Percentiles rank a stretch among this genome's conserved stretches.
Evolutionary conservation across 768 basidiomycete species (phyloP).

Genomic region (Piloderma croceum): DNA sequence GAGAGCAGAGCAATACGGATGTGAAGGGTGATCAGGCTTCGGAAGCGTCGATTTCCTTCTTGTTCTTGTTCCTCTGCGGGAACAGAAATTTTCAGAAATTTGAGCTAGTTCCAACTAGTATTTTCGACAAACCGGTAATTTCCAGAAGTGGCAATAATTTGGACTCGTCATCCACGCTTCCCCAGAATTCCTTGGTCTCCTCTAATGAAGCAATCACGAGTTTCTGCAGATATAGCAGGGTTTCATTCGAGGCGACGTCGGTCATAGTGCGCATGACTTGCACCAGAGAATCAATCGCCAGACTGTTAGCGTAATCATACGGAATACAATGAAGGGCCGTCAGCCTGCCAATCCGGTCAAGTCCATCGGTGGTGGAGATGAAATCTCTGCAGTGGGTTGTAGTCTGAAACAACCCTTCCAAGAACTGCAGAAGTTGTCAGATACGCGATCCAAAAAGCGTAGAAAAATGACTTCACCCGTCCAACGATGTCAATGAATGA

Average conservation of each 20-base stretch:
- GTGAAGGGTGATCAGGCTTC: constrained; percentile 67
- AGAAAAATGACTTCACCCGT: constrained; percentile 44
- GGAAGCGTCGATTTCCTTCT: constrained; percentile 59
- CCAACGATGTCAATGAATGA: constrained; percentile 76
- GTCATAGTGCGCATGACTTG: constrained; percentile 86
- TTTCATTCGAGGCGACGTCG: constrained; percentile 76
- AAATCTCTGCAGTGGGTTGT: constrained; percentile 87
- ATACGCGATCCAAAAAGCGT: constrained; percentile 1
- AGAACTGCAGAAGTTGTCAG: constrained; percentile 49
- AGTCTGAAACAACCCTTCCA: constrained; percentile 94
- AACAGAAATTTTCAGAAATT: constrained; percentile 8
- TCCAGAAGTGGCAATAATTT: constrained; percentile 65
- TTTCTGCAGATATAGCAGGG: constrained; percentile 62
- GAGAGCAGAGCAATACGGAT: constrained; percentile 78
- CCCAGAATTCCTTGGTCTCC: constrained; percentile 72
- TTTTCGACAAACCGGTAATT: constrained; percentile 33
- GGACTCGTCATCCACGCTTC: constrained; percentile 43
- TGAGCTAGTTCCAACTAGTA: constrained; percentile 3
- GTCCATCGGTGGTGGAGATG: constrained; percentile 64
- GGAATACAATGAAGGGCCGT: constrained; percentile 84
- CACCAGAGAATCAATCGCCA: constrained; percentile 81
- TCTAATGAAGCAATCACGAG: constrained; percentile 66
- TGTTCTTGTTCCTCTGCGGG: constrained; percentile 39
- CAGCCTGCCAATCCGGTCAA: constrained; percentile 68
- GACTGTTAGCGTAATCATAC: constrained; percentile 80